A percentile compares a stretch with the other conserved stretches of the same genome.
phyloP scores from a whole-genome alignment of 2,329 filamentous ascomycete species.

The Ramularia endophylla region DNA sequence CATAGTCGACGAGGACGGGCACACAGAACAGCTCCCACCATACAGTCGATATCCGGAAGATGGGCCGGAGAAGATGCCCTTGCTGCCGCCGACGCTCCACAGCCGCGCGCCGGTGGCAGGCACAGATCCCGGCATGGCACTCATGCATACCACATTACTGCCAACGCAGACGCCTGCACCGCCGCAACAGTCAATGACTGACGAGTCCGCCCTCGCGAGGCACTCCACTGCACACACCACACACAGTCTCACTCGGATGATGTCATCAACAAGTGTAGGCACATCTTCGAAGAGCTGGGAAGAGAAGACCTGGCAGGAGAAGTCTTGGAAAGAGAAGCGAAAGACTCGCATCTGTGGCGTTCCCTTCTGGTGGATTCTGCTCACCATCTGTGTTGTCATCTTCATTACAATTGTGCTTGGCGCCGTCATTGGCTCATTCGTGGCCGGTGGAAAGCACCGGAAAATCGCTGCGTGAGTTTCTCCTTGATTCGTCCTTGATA shows the following conservation, averaged over 20 bases:
- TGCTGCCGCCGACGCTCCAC: slow-evolving; percentile 31
- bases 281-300: slow-evolving; percentile 6
- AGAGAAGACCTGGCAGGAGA: slow-evolving; percentile 32
- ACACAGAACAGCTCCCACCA: slow-evolving; percentile 84
- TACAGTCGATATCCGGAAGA: slow-evolving; percentile 87
- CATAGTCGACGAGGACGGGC: slow-evolving; percentile 79
- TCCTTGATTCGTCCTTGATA: neutral
- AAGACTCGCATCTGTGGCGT: slow-evolving; percentile 32
- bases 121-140: slow-evolving; percentile 28
- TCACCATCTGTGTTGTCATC: slow-evolving; percentile 22
- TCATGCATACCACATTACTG: slow-evolving; percentile 30
- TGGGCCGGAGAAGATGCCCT: slow-evolving; percentile 47
- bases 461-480: slow-evolving; percentile 22
- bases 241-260: slow-evolving; percentile 6
- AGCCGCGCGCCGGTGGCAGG: slow-evolving; percentile 29
- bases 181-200: slow-evolving; percentile 31
- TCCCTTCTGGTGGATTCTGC: slow-evolving; percentile 31
- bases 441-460: slow-evolving; percentile 20
- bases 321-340: slow-evolving; percentile 34
- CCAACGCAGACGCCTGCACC: slow-evolving; percentile 23
- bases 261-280: slow-evolving; percentile 4
- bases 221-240: slow-evolving; percentile 6
- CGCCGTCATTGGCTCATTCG: slow-evolving; percentile 31
- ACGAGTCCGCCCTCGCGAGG: slow-evolving; percentile 23
- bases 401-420: slow-evolving; percentile 31